Base-by-base conservation (phyloP, 2,329 filamentous ascomycete genomes). In the Alternaria postmessia region DNA sequence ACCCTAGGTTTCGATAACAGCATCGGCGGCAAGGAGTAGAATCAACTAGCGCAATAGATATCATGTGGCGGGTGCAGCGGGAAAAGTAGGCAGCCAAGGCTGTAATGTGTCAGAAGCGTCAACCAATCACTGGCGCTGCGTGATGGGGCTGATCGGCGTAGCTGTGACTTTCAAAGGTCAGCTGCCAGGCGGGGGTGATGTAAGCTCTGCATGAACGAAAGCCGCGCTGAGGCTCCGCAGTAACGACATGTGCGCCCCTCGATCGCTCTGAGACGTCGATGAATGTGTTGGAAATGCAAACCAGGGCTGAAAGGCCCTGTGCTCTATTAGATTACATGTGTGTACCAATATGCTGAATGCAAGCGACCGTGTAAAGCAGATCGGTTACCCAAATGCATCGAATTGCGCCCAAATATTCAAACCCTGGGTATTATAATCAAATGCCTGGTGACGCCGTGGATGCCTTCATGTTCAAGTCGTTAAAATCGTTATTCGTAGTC, bases 161-260 rank as follows among this genome's bases (percentile, higher is more conserved):
- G 46, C 26, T 53, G 51, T 43, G 22, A 54, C 30, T 46, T 16
- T 61, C 36, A 36, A 49, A 52, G 55, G 63, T 68, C 65, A 68
- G 67, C 67, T 61, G 58, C 51, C 46, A 41, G 30, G 36, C 36
- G 41, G 52, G 47, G 58, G 61, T 67, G 55, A 67, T 56, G 58
- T 63, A 57, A 67, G 59, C 58, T 28, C 32, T 55, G 61, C 57
- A 60, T 60, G 48, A 22, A 41, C 38, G 22, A 44, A 57, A 24
- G 51, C 39, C 51, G n/a, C 38, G 38, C 42, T 63, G 63, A 61
- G 66, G 66, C 66, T 69, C 65, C 61, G 57, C 61, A 48, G 38
- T 32, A 44, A 44, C 28, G 32, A 49, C 41, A 64, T 36, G 54
- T 59, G 54, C 48, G 51, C 36, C 41, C 44, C 51, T 39, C 34